Conservation (phyloP, 164 flowering plant genomes). For the Litsea cubeba region DNA sequence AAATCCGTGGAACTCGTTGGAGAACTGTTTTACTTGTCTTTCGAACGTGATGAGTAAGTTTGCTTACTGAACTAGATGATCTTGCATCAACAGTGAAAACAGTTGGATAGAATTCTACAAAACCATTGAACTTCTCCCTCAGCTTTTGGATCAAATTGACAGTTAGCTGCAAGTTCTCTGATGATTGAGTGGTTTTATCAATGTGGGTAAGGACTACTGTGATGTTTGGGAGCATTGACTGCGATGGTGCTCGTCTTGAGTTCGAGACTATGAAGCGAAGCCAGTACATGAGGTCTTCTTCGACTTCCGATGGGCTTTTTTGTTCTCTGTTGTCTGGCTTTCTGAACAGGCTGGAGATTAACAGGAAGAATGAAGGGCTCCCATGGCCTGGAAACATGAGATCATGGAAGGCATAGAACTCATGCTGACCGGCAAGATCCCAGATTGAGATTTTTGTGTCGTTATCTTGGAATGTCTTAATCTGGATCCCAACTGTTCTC, state of each 20-base stretch:
- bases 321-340: slow-evolving; percentile 72
- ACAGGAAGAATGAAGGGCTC: slow-evolving; percentile 74
- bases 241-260: slow-evolving; percentile 66
- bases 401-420: slow-evolving; percentile 75
- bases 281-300: slow-evolving; percentile 86
- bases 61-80: slow-evolving; percentile 74
- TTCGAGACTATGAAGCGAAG: slow-evolving; percentile 85
- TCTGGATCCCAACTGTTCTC: slow-evolving; percentile 68
- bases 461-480: slow-evolving; percentile 70
- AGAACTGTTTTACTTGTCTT: slow-evolving; percentile 69
- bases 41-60: slow-evolving; percentile 61
- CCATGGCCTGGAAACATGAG: slow-evolving; percentile 95
- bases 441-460: slow-evolving; percentile 81
- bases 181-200: slow-evolving; percentile 61
- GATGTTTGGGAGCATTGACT: slow-evolving; percentile 78
- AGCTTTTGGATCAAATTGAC: slow-evolving; percentile 48
- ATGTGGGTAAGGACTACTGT: slow-evolving; percentile 78
- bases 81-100: slow-evolving; percentile 94
- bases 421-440: slow-evolving; percentile 89
- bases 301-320: slow-evolving; percentile 57
- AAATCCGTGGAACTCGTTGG: slow-evolving; percentile 73
- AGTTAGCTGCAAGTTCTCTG: slow-evolving; percentile 43
- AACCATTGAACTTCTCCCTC: slow-evolving; percentile 66
- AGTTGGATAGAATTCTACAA: slow-evolving; percentile 74
- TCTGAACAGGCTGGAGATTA: slow-evolving; percentile 62